A percentile compares a stretch with the other conserved stretches of the same genome.
Conservation (phyloP, 345 rosid genomes). For the Salix dunnii region DNA sequence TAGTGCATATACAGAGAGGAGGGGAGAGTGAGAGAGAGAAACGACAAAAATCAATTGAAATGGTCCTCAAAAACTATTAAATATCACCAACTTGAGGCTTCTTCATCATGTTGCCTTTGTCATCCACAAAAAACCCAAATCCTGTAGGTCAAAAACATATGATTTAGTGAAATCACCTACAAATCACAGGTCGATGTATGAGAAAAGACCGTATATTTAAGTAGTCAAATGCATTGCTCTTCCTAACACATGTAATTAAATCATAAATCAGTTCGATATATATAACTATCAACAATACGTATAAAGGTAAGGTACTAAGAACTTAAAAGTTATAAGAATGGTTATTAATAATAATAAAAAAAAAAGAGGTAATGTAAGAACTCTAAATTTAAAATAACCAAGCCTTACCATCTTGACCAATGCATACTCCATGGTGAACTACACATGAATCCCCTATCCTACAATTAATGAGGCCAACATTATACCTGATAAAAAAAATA, state of each 20-base stretch:
- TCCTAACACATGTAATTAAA: too few relatives aligned
- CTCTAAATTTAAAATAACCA: constrained; percentile 1
- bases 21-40: neutral
- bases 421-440: constrained; percentile 69
- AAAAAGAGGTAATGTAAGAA: too few relatives aligned
- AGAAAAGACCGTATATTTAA: too few relatives aligned
- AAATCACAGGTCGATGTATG: too few relatives aligned
- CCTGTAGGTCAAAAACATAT: constrained; percentile 33
- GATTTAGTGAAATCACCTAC: too few relatives aligned
- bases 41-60: neutral
- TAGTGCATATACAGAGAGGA: too few relatives aligned
- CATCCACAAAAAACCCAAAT: constrained; percentile 78
- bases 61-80: neutral
- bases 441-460: constrained; percentile 61
- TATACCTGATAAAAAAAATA: constrained; percentile 41
- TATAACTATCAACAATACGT: too few relatives aligned
- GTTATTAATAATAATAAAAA: too few relatives aligned
- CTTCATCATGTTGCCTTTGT: constrained; percentile 63
- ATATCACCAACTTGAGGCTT: constrained; percentile 67
- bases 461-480: constrained; percentile 64
- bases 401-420: constrained; percentile 85
- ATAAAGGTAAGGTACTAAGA: too few relatives aligned
- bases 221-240: too few relatives aligned
- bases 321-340: too few relatives aligned
- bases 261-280: too few relatives aligned